Evolutionary conservation across 1,284 basidiomycete species (phyloP).

Genomic region (Ganoderma lingzhi): DNA sequence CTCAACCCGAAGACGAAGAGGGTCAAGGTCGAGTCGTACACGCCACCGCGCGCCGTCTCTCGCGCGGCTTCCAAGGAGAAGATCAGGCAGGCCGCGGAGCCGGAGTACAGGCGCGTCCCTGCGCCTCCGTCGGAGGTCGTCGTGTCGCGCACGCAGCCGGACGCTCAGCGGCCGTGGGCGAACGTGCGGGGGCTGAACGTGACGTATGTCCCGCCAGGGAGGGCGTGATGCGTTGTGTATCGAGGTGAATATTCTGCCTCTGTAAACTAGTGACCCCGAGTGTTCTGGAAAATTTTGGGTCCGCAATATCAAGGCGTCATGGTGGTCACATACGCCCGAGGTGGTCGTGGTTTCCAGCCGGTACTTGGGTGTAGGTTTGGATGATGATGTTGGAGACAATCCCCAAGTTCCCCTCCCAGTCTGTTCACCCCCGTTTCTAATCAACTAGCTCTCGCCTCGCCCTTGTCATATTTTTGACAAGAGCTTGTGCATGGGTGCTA

Average conservation of each 20-base stretch:
- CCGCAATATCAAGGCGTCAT: background rate
- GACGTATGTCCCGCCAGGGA: constrained; percentile 48
- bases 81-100: constrained; percentile 40
- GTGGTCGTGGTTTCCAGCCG: constrained; percentile 2
- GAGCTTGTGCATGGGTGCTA: background rate
- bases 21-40: constrained; percentile 60
- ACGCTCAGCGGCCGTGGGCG: constrained; percentile 53
- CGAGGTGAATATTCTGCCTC: background rate
- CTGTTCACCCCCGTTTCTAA: background rate
- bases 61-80: constrained; percentile 46
- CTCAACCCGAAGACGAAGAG: constrained; percentile 60
- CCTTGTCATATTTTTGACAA: background rate
- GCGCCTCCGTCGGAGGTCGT: constrained; percentile 51
- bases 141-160: constrained; percentile 36
- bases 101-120: constrained; percentile 49
- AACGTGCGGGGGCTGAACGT: constrained; percentile 48
- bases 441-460: background rate
- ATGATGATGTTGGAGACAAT: too few relatives aligned
- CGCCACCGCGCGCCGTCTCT: constrained; percentile 43
- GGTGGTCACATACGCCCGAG: background rate
- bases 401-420: too few relatives aligned
- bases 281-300: background rate
- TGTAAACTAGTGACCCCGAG: background rate
- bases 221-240: constrained; percentile 11
- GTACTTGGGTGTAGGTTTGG: background rate